Evolutionary conservation across 2,329 filamentous ascomycete genomes (phyloP), one percentile per base, ranked within the genome.

Genomic region (Pyricularia sp.): DNA sequence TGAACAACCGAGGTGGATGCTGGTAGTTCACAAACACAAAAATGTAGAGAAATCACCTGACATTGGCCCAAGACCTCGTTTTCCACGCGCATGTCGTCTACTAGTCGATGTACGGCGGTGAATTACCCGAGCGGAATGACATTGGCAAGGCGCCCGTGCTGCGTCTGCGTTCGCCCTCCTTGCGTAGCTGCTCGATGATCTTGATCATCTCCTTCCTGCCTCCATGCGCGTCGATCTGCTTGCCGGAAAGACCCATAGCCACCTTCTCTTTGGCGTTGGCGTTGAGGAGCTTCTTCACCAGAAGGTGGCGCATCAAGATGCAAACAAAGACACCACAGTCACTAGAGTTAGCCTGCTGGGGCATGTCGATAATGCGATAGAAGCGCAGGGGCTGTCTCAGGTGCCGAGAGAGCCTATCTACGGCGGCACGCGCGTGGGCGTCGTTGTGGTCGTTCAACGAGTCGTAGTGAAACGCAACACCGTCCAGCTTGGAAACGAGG

Each of bases 261-360:
- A 98, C 91, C 80, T 97, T 97, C 78, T 94, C 89, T 71, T 88
- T 87, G 2, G 91, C 89, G 75, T 93, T 91, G 10, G 92, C 93
- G 72, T 86, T 87, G 69, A 99, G 81, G 28, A 99, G 83, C 69
- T 92, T 85, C 79, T 93, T 94, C 67, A 97, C 83, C 23, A 99
- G 85, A n/a, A 99, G 81, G 79, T 97, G 92, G 66, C 93, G 89
- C 94, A 99, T 99, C 71, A 94, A 86, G 72, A 98, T 86, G 78
- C 95, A 98, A 3, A 99, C 95, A 78, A 94, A 98, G 0, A 99
- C 92, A 23, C 95, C 95, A 74, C 95, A 99, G 79, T 99, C 95
- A 76, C 88, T 94, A 30, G 91, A 89, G 73, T 98, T 98, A 73
- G 94, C 90, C 78, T 99, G 95, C 75, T 96, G 91, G 0, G 95